Percentiles rank a stretch among this genome's conserved stretches.
Evolutionary conservation across 2,329 filamentous ascomycete species (phyloP).

Genomic region (Nigrospora sphaerica): DNA sequence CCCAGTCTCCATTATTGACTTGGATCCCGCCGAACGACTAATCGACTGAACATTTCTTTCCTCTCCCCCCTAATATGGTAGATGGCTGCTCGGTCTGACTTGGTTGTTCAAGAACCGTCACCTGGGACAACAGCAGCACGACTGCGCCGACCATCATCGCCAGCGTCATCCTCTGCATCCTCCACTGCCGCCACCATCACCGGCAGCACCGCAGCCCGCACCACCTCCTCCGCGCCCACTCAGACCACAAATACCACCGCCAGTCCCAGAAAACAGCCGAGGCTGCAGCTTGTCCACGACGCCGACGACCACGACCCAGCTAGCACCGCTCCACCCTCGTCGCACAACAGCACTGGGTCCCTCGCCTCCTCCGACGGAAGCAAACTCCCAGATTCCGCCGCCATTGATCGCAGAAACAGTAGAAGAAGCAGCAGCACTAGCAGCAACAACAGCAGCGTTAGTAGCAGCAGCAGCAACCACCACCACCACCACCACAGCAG

Average conservation of each 20-base stretch:
- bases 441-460: too few species aligned
- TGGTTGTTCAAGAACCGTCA: constrained; percentile 2
- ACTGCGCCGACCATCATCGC: neutral
- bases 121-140: constrained; percentile 1
- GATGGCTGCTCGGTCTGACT: constrained; percentile 7
- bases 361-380: too few species aligned
- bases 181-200: neutral
- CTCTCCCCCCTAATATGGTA: constrained; percentile 4
- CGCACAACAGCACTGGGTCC: neutral
- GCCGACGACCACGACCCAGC: neutral
- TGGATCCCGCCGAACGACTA: too few species aligned
- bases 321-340: neutral
- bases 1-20: too few species aligned
- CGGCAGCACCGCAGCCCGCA: neutral
- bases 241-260: neutral
- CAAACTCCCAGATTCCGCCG: too few species aligned
- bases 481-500: too few species aligned
- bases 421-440: too few species aligned
- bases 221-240: neutral
- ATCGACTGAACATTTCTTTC: constrained; percentile 1
- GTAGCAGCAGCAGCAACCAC: too few species aligned
- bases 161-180: neutral
- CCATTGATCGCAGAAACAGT: too few species aligned
- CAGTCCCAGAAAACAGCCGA: constrained; percentile 1
- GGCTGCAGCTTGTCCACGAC: constrained; percentile 1